Evolutionary conservation across 768 basidiomycete species (phyloP).

Genomic region (Phlebiopsis gigantea): DNA sequence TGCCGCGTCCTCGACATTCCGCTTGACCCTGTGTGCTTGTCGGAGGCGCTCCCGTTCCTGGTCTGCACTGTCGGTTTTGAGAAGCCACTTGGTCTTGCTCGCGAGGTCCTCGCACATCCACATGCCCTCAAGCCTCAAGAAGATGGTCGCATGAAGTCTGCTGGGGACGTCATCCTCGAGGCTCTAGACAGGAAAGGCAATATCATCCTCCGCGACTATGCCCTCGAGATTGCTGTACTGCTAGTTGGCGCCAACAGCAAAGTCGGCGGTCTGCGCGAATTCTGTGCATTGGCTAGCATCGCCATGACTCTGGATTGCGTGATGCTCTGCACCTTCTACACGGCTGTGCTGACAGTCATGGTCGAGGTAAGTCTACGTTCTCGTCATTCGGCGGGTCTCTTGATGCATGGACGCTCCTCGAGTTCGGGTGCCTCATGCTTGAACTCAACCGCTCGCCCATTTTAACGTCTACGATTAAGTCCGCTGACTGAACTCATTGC

Average conservation of each 20-base stretch:
- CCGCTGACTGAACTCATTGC: constrained; percentile 3
- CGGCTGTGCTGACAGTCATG: constrained; percentile 89
- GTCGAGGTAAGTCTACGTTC: constrained; percentile 64
- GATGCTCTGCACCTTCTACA: constrained; percentile 85
- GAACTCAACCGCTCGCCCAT: neutral
- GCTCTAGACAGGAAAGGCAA: constrained; percentile 76
- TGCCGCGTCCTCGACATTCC: constrained; percentile 76
- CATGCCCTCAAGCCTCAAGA: constrained; percentile 34
- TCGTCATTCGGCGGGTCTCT: neutral
- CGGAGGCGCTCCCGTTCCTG: constrained; percentile 94
- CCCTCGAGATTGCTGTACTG: constrained; percentile 87
- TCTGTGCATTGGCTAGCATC: constrained; percentile 92
- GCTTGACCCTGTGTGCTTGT: constrained; percentile 88
- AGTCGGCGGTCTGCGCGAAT: constrained; percentile 87
- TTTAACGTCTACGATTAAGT: neutral
- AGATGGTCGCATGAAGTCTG: constrained; percentile 57
- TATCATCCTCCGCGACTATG: constrained; percentile 88
- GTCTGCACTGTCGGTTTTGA: constrained; percentile 98
- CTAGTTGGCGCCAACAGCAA: constrained; percentile 81
- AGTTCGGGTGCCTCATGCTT: constrained; percentile 1
- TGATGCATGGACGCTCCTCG: neutral
- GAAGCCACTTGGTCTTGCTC: constrained; percentile 89
- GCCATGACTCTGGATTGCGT: constrained; percentile 83
- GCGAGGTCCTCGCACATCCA: constrained; percentile 84
- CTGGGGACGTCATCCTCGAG: constrained; percentile 79